Evolutionary conservation across 345 rosid genomes (phyloP).

Genomic region (Euphorbia pulcherrima): DNA sequence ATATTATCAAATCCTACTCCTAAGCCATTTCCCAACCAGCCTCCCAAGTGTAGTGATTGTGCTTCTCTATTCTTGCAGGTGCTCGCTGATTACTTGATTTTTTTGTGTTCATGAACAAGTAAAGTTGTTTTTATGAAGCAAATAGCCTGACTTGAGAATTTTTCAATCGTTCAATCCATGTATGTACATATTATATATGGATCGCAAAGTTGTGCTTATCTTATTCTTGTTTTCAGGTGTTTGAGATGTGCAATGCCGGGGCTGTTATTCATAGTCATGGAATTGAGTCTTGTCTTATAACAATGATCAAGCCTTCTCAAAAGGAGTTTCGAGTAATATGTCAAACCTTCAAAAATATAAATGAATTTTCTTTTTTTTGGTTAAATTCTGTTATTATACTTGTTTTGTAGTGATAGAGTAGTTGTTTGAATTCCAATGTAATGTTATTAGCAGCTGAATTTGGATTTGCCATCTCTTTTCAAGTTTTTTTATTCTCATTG

Average conservation of each 20-base stretch:
- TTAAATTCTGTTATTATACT: neutral
- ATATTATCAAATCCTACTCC: constrained; percentile 64
- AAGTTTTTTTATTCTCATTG: neutral
- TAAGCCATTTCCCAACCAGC: constrained; percentile 76
- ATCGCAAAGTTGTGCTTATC: too few species aligned
- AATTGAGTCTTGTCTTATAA: constrained; percentile 87
- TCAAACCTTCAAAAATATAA: neutral
- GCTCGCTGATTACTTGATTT: neutral
- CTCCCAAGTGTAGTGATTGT: constrained; percentile 85
- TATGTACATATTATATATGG: too few species aligned
- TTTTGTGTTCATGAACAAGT: neutral
- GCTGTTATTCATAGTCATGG: constrained; percentile 99
- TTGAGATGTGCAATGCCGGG: constrained; percentile 84
- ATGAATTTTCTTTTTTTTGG: neutral
- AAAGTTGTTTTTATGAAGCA: neutral
- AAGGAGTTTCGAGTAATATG: constrained; percentile 70
- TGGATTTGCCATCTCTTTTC: neutral
- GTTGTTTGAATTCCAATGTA: neutral
- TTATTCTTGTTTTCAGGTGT: constrained; percentile 48
- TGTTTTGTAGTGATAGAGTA: neutral
- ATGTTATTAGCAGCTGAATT: neutral
- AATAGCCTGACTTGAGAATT: neutral
- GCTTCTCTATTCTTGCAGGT: constrained; percentile 89
- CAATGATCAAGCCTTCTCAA: constrained; percentile 77
- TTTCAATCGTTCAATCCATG: too few species aligned